phyloP scores from a whole-genome alignment of 2,329 filamentous ascomycete species.

The Calonectria naviculata region DNA sequence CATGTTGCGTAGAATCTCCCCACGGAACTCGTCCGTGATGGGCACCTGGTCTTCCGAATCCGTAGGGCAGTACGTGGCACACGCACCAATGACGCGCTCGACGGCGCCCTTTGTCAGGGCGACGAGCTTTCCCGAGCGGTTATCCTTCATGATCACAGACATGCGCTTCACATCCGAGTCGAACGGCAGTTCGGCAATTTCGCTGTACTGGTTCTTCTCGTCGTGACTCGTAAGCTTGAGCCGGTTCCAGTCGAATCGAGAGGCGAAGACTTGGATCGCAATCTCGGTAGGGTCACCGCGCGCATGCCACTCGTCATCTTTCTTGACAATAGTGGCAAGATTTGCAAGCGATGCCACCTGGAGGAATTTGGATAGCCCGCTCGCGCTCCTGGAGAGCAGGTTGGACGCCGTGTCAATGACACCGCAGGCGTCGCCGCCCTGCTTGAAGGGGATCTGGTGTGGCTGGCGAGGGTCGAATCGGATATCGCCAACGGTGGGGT shows the following conservation, averaged over 20 bases:
- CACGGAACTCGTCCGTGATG: conserved; percentile 63
- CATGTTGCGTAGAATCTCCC: conserved; percentile 74
- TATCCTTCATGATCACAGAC: conserved; percentile 73
- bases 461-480: conserved; percentile 51
- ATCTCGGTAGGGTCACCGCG: conserved; percentile 76
- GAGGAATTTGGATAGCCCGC: conserved; percentile 65
- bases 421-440: conserved; percentile 27
- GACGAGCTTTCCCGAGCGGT: conserved; percentile 52
- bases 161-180: conserved; percentile 82
- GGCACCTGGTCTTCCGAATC: conserved; percentile 51
- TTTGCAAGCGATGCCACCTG: conserved; percentile 75
- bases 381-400: not conserved
- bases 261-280: conserved; percentile 79
- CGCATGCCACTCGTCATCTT: conserved; percentile 67
- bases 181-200: conserved; percentile 77
- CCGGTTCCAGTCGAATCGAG: conserved; percentile 74
- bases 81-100: conserved; percentile 74
- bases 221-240: conserved; percentile 60
- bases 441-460: conserved; percentile 48
- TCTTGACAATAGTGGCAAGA: conserved; percentile 70
- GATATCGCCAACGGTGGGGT: conserved; percentile 64
- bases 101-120: conserved; percentile 76
- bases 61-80: conserved; percentile 61
- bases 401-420: not conserved
- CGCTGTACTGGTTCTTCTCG: conserved; percentile 62